Conservation (phyloP, 495 filamentous ascomycete genomes). For the Podospora appendiculata region DNA sequence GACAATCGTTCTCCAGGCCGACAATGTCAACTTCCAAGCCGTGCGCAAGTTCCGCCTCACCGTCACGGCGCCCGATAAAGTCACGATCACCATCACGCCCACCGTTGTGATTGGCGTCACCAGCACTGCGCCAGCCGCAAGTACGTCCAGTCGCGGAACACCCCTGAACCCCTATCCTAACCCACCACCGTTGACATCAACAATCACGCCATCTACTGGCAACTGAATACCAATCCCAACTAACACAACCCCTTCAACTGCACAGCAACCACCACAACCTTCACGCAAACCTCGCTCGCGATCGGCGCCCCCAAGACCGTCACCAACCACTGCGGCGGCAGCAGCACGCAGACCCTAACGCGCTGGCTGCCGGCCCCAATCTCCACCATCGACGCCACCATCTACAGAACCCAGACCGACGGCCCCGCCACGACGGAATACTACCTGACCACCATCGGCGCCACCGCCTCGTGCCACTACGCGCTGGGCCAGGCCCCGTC, state of each 20-base stretch:
- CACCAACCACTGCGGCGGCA: slow-evolving; percentile 2
- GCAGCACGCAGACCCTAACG: slow-evolving; percentile 5
- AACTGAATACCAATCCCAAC: no score
- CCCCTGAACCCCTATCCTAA: neutral
- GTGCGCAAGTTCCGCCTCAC: slow-evolving; percentile 14
- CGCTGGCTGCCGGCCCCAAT: neutral
- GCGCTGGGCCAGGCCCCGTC: slow-evolving; percentile 1
- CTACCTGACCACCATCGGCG: slow-evolving; percentile 9
- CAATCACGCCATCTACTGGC: no score
- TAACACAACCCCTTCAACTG: neutral
- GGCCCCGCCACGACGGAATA: slow-evolving; percentile 6
- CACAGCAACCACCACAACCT: slow-evolving; percentile 5
- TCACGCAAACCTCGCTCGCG: slow-evolving; percentile 6
- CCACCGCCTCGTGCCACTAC: slow-evolving; percentile 12
- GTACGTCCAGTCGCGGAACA: slow-evolving; percentile 1
- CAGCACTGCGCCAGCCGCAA: slow-evolving; percentile 1
- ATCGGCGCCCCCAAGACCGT: slow-evolving; percentile 3
- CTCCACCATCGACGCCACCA: slow-evolving; percentile 4
- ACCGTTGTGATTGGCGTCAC: slow-evolving; percentile 18
- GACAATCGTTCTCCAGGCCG: slow-evolving; percentile 21
- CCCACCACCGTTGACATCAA: neutral
- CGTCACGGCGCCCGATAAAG: slow-evolving; percentile 8
- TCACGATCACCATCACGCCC: slow-evolving; percentile 10
- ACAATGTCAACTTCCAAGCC: slow-evolving; percentile 15
- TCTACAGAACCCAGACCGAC: slow-evolving; percentile 2